These are phyloP conservation scores for Chaetomidium leptoderma DNA, from an alignment of 495 filamentous ascomycete species.

Conservation along the genomic window DNA sequence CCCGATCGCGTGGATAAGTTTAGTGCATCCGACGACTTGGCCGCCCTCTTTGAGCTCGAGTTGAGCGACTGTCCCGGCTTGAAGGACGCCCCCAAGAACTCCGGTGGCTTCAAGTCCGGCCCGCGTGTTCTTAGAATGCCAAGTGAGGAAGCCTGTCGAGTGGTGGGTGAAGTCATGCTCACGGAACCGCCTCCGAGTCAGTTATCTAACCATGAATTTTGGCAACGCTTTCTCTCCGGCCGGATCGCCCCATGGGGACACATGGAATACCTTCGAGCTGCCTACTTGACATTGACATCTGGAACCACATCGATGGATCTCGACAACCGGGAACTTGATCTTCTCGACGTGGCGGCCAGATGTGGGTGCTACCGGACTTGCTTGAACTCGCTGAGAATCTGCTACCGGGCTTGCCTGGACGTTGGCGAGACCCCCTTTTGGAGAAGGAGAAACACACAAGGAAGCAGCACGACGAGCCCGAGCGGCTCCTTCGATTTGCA, in stretches of 20 bases:
- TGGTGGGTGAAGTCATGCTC: neutral
- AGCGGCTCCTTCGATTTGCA: conserved; percentile 17
- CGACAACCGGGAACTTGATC: conserved; percentile 1
- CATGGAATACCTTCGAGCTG: conserved; percentile 15
- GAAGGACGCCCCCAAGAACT: neutral
- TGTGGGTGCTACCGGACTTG: conserved; percentile 26
- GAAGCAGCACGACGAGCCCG: conserved; percentile 2
- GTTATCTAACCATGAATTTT: neutral
- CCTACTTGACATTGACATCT: conserved; percentile 4
- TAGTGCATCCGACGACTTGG: neutral
- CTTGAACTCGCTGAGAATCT: conserved; percentile 2
- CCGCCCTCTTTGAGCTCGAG: neutral
- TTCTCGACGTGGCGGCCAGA: conserved; percentile 21
- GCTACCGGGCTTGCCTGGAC: too few relatives aligned
- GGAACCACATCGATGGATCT: too few relatives aligned
- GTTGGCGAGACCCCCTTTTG: too few relatives aligned
- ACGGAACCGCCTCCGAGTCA: neutral
- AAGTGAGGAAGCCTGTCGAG: neutral
- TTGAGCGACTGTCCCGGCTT: neutral
- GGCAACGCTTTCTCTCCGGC: neutral
- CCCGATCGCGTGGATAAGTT: too few relatives aligned
- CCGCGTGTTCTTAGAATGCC: neutral
- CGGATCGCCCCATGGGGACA: conserved; percentile 8
- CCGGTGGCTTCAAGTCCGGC: neutral
- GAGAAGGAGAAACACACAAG: neutral